phyloP scores from a whole-genome alignment of 2,329 filamentous ascomycete genomes.

The Botrytis pseudocinerea region DNA sequence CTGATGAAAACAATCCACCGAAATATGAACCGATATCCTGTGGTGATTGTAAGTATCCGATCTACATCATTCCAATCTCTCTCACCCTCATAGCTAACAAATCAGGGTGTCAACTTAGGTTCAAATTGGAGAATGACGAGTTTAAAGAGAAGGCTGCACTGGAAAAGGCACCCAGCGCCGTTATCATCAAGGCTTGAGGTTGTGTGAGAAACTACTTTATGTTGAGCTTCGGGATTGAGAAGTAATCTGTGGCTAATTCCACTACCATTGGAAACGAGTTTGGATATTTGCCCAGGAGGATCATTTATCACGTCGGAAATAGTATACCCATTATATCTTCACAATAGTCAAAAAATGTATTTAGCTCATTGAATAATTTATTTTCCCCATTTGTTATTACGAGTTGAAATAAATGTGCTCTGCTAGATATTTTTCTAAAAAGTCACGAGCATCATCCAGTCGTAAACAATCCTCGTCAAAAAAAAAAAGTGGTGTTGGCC shows the following conservation, averaged over 20 bases:
- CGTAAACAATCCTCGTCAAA: neutral
- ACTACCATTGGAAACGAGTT: neutral
- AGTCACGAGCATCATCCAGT: neutral
- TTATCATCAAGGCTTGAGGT: conserved; percentile 31
- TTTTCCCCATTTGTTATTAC: too few species aligned
- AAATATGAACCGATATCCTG: conserved; percentile 55
- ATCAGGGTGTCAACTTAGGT: conserved; percentile 39
- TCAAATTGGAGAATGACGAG: conserved; percentile 36
- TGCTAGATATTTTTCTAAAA: neutral
- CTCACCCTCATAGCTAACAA: neutral
- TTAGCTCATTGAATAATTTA: neutral
- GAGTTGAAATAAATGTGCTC: neutral
- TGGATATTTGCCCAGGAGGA: neutral
- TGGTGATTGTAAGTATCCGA: conserved; percentile 45
- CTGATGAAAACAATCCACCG: conserved; percentile 48
- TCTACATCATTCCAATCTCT: neutral
- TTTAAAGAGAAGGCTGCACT: conserved; percentile 32
- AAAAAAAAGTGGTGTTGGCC: neutral
- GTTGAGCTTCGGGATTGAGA: neutral
- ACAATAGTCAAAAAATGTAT: neutral
- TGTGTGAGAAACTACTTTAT: neutral
- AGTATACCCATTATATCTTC: neutral
- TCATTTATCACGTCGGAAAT: neutral
- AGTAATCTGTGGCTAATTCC: too few species aligned
- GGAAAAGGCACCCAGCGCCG: conserved; percentile 36